These are phyloP conservation scores for Aphanomyces euteiches DNA, from an alignment of 352 stramenopile genomes.

Conservation along the genomic window DNA sequence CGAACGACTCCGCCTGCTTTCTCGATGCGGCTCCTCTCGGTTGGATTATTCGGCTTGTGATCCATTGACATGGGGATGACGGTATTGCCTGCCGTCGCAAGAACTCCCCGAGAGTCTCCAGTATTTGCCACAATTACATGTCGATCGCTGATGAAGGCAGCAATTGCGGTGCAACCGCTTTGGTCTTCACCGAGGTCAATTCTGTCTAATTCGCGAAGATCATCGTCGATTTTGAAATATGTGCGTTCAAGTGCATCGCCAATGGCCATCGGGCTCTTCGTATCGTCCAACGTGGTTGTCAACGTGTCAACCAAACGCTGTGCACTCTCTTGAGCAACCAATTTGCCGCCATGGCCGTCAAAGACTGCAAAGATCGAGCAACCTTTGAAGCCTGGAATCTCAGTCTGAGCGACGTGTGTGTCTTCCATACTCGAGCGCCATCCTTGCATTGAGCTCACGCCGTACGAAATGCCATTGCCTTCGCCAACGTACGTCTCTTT, in stretches of 20 bases:
- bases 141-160: slow-evolving; percentile 53
- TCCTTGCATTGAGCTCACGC: slow-evolving; percentile 72
- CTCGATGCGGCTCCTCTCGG: slow-evolving; percentile 62
- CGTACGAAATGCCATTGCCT: slow-evolving; percentile 59
- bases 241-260: slow-evolving; percentile 52
- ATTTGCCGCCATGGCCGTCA: slow-evolving; percentile 66
- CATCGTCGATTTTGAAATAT: slow-evolving; percentile 61
- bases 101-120: slow-evolving; percentile 73
- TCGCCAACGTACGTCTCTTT: slow-evolving; percentile 58
- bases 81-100: slow-evolving; percentile 42
- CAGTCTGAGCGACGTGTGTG: slow-evolving; percentile 56
- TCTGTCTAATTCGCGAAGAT: slow-evolving; percentile 51
- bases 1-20: slow-evolving; percentile 66
- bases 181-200: slow-evolving; percentile 53
- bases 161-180: slow-evolving; percentile 74
- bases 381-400: slow-evolving; percentile 39
- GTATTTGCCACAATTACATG: slow-evolving; percentile 81
- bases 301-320: slow-evolving; percentile 42
- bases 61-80: slow-evolving; percentile 82
- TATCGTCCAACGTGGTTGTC: slow-evolving; percentile 31
- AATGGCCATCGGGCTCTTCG: slow-evolving; percentile 44
- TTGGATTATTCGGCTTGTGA: slow-evolving; percentile 88
- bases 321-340: slow-evolving; percentile 51
- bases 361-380: slow-evolving; percentile 76
- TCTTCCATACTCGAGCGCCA: slow-evolving; percentile 84